Conservation (phyloP, 2,329 filamentous ascomycete species). For the Colletotrichum noveboracense region DNA sequence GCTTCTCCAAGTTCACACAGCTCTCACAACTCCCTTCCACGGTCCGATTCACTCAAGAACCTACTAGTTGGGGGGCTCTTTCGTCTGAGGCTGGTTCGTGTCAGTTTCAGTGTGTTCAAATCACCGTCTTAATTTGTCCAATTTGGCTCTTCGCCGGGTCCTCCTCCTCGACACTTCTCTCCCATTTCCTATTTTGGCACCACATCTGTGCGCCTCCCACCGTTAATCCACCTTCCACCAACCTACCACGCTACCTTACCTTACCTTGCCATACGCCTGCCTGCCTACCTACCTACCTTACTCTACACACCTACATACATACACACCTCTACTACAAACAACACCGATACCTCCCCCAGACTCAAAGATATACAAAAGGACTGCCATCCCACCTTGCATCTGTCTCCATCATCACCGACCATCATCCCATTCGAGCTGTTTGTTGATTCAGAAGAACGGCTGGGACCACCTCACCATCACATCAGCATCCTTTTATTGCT, state of each 20-base stretch:
- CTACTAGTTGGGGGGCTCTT: slow-evolving; percentile 21
- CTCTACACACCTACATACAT: background rate
- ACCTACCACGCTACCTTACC: background rate
- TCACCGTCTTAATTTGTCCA: slow-evolving; percentile 26
- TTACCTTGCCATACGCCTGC: slow-evolving; percentile 9
- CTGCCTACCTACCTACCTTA: background rate
- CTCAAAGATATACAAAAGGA: slow-evolving; percentile 21
- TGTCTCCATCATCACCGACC: slow-evolving; percentile 1
- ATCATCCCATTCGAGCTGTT: slow-evolving; percentile 23
- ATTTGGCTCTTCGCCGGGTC: slow-evolving; percentile 28
- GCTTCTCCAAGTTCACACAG: slow-evolving; percentile 26
- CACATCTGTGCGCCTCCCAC: slow-evolving; percentile 38
- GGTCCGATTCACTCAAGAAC: slow-evolving; percentile 22
- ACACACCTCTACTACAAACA: slow-evolving; percentile 14
- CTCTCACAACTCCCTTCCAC: slow-evolving; percentile 24
- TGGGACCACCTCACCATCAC: slow-evolving; percentile 19
- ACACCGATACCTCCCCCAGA: slow-evolving; percentile 3
- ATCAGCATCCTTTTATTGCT: slow-evolving; percentile 14
- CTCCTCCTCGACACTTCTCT: slow-evolving; percentile 34
- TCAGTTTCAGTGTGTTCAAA: slow-evolving; percentile 29
- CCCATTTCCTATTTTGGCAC: slow-evolving; percentile 44
- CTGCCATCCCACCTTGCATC: slow-evolving; percentile 21
- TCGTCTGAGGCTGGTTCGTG: slow-evolving; percentile 32
- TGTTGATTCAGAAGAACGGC: slow-evolving; percentile 21
- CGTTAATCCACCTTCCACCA: slow-evolving; percentile 28